phyloP scores from a whole-genome alignment of 2,329 filamentous ascomycete species.

The Colletotrichum zoysiae region DNA sequence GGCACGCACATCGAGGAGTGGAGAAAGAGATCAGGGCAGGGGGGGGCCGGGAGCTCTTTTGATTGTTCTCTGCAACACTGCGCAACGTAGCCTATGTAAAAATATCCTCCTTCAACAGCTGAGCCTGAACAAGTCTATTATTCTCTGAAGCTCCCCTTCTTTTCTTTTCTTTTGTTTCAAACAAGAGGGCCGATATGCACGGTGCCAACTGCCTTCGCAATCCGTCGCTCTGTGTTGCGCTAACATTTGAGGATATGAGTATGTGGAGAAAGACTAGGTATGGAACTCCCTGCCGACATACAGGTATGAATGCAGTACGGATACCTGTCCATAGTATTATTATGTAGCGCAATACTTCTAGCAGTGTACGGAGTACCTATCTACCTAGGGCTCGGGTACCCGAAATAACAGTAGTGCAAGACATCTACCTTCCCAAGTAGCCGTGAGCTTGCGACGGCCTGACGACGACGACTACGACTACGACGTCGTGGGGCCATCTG shows the following conservation, averaged over 20 bases:
- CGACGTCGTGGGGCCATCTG: background rate
- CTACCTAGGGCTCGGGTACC: background rate
- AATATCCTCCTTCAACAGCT: background rate
- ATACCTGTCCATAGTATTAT: no score
- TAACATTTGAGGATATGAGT: background rate
- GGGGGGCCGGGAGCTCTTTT: background rate
- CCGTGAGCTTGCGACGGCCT: background rate
- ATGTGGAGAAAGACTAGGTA: conserved; percentile 7
- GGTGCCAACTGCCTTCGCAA: background rate
- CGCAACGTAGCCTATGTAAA: background rate
- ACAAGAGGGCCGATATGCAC: background rate
- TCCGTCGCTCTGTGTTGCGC: background rate
- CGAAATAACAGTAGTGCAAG: background rate
- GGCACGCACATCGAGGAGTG: conserved; percentile 9
- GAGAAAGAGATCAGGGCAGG: conserved; percentile 11
- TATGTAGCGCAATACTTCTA: no score
- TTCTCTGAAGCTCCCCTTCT: background rate
- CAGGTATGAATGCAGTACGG: no score
- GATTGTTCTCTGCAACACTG: conserved; percentile 1
- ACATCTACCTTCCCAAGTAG: conserved; percentile 4
- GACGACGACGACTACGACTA: conserved; percentile 5
- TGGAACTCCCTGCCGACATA: background rate
- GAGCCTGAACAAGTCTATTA: background rate
- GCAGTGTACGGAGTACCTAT: no score
- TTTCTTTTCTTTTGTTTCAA: background rate